Evolutionary conservation across 345 rosid genomes (phyloP).

Genomic region (Trapa bicornis): DNA sequence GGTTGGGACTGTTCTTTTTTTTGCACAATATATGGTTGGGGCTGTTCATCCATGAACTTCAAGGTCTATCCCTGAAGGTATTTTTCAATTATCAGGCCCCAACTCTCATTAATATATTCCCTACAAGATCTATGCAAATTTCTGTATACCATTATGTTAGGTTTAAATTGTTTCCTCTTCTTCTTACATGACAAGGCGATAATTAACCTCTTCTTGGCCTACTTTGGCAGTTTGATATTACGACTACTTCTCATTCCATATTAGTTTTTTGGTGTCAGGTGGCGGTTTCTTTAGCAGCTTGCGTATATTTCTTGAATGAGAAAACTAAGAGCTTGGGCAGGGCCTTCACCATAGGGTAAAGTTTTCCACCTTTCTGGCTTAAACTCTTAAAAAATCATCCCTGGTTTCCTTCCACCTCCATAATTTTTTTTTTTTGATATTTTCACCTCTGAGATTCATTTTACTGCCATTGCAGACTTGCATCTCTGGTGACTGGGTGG

Average conservation of each 20-base stretch:
- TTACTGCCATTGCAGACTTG: conserved; percentile 45
- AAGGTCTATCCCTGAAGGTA: too few species aligned
- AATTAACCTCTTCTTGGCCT: too few species aligned
- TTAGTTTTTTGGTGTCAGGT: conserved; percentile 34
- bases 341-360: conserved; percentile 67
- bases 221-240: too few species aligned
- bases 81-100: too few species aligned
- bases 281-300: conserved; percentile 88
- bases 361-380: background rate
- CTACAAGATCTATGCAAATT: too few species aligned
- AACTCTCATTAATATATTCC: too few species aligned
- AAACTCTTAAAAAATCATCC: background rate
- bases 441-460: background rate
- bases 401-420: background rate
- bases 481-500: conserved; percentile 82
- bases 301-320: conserved; percentile 83
- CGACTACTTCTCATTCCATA: background rate
- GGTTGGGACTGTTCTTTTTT: too few species aligned
- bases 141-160: too few species aligned
- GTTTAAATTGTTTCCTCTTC: too few species aligned
- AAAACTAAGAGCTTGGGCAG: conserved; percentile 85
- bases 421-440: background rate
- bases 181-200: too few species aligned
- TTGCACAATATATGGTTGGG: too few species aligned
- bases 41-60: too few species aligned